Percentiles rank a stretch among this genome's conserved stretches.
Conservation (phyloP, 805 yeast genomes). For the Pichia cephalocereana region DNA sequence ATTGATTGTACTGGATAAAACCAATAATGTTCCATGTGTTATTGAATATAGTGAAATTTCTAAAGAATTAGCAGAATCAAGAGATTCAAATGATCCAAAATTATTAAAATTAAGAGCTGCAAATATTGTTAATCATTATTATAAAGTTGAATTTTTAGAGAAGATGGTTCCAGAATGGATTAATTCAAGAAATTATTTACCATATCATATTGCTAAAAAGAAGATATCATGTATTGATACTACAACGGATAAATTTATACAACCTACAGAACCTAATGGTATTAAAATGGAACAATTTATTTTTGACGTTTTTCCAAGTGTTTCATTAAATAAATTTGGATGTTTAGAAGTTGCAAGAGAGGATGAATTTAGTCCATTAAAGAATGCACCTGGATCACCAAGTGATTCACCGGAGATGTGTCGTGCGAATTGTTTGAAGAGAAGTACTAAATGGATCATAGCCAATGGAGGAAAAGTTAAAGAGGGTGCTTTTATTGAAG, state of each 20-base stretch:
- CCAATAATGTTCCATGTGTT: conserved; percentile 64
- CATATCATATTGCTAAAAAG: conserved; percentile 93
- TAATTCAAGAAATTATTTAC: conserved; percentile 53
- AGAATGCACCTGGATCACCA: conserved; percentile 77
- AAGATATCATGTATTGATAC: conserved; percentile 54
- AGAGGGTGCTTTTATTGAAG: conserved; percentile 53
- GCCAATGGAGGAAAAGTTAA: conserved; percentile 58
- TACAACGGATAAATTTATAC: conserved; percentile 34
- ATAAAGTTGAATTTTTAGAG: conserved; percentile 66
- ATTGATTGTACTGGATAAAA: conserved; percentile 63
- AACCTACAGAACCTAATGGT: conserved; percentile 71
- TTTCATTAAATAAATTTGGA: conserved; percentile 66
- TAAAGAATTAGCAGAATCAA: conserved; percentile 52
- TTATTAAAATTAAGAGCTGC: conserved; percentile 76
- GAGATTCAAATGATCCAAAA: conserved; percentile 49
- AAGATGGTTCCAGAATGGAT: conserved; percentile 62
- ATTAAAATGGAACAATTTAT: conserved; percentile 94
- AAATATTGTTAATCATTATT: conserved; percentile 94
- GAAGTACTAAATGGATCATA: conserved; percentile 68
- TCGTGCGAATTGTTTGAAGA: conserved; percentile 47
- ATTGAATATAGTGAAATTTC: conserved; percentile 93
- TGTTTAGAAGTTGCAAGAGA: conserved; percentile 82
- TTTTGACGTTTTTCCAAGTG: conserved; percentile 86
- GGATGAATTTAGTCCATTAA: conserved; percentile 88
- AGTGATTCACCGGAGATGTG: conserved; percentile 85